Evolutionary conservation across 1,284 basidiomycete genomes (phyloP), one percentile per base, ranked within the genome.

Genomic region (Anthracocystis setariae): DNA sequence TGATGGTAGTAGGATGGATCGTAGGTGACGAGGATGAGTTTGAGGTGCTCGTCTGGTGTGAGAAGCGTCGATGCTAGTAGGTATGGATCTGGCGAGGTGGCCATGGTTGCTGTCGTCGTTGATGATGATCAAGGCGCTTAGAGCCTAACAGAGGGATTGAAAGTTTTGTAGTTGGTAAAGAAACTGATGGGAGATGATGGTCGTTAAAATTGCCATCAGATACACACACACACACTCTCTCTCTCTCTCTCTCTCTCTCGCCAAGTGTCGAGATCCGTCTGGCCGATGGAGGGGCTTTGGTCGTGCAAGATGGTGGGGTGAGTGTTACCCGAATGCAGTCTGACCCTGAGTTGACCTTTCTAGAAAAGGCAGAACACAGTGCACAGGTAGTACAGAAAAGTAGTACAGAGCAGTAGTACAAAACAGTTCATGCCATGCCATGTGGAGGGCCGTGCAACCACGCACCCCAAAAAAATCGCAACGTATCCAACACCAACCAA

Each of bases 21-120:
- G 35, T 56, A 50, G 23, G 72, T 65, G 52, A 64, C 55, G 18
- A 76, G 55, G 8, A 60, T 63, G 39, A 76, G 59, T 37, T 74
- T 76, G 45, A 60, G 71, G 21, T 65, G 71, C 44, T 76, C 74
- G 27, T 68, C 50, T 1, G 62, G 48, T 0, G 60, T 60, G 38
- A 76, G 71, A 9, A 73, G 33, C 24, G 74, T 54, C 5, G 68
- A 64, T 43, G 71, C 60, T 18, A 74, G 51, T 8, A 69, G 49
- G 40, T 76, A 76, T 1, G 71, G 63, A 20, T 76, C 71, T 17
- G 61, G 25, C 5, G 66, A 29, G 4, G 47, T 27, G 3, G 50
- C 38, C 65, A 68, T 68, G 9, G 48, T 35, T 7, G 50, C 39
- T 58, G 60, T 62, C 33, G 21, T 5, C 8, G 32, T 57, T 20